phyloP scores from a whole-genome alignment of 176 grass and related monocot genomes.

The Echinochloa phyllopogon region DNA sequence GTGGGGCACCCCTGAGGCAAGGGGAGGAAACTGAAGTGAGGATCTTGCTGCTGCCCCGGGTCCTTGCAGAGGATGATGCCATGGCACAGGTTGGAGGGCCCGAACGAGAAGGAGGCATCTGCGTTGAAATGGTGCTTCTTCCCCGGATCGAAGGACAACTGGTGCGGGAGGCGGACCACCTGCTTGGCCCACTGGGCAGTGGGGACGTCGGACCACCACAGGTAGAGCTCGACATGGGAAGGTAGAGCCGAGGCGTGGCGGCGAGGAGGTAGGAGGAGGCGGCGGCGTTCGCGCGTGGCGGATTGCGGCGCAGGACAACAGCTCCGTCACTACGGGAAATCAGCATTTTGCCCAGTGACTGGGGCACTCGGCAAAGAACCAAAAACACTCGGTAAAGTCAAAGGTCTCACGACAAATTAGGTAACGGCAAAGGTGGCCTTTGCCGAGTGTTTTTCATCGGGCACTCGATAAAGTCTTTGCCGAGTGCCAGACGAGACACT shows the following conservation, averaged over 20 bases:
- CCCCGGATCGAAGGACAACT: background rate
- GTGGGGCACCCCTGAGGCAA: background rate
- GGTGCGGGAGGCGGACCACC: background rate
- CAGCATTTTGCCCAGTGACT: too few species aligned
- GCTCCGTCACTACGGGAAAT: too few species aligned
- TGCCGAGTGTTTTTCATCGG: too few species aligned
- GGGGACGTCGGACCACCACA: background rate
- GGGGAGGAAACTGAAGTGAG: background rate
- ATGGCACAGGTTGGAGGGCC: background rate
- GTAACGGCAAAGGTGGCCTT: too few species aligned
- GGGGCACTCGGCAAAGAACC: too few species aligned
- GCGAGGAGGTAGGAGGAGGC: background rate
- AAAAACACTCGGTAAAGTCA: too few species aligned
- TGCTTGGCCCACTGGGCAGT: background rate
- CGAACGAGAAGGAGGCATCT: background rate
- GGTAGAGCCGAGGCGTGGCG: background rate
- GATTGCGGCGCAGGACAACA: background rate
- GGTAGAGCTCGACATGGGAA: background rate
- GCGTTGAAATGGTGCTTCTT: background rate
- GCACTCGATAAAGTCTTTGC: too few species aligned
- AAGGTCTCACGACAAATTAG: too few species aligned
- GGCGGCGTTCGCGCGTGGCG: too few species aligned
- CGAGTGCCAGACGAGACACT: too few species aligned
- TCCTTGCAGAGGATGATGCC: background rate
- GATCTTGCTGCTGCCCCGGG: background rate